Conservation (phyloP, 345 rosid species). For the Anacardium occidentale region DNA sequence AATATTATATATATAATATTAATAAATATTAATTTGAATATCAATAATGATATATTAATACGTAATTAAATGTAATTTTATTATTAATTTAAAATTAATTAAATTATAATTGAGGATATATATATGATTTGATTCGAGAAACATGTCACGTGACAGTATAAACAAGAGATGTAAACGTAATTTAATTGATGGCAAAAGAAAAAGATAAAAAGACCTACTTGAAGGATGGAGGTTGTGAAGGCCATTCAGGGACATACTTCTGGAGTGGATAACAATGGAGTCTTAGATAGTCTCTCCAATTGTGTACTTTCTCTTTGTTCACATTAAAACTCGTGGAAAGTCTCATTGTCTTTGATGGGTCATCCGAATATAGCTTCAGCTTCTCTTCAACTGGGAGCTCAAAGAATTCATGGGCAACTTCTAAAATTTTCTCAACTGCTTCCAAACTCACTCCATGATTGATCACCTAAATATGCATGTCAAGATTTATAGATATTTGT, state of each 20-base stretch:
- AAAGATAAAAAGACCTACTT: conserved; percentile 38
- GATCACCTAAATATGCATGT: conserved; percentile 42
- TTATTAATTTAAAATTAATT: too few species aligned
- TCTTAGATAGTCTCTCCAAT: conserved; percentile 88
- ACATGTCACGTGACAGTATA: too few species aligned
- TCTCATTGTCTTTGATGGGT: conserved; percentile 71
- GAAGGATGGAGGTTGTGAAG: conserved; percentile 71
- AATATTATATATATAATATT: too few species aligned
- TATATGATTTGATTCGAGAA: too few species aligned
- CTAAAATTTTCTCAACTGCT: conserved; percentile 39
- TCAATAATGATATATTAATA: too few species aligned
- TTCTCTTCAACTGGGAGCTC: conserved; percentile 70
- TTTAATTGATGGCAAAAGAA: background rate
- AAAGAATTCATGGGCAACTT: conserved; percentile 60
- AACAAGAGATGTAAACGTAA: too few species aligned
- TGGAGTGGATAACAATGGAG: conserved; percentile 76
- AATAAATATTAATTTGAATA: too few species aligned
- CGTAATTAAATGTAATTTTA: too few species aligned
- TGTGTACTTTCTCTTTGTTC: conserved; percentile 69
- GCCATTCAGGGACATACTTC: conserved; percentile 75
- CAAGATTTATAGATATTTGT: background rate
- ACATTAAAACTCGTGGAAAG: conserved; percentile 83
- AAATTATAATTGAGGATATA: too few species aligned
- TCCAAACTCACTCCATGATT: conserved; percentile 59
- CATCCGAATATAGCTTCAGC: conserved; percentile 82